Conservation (phyloP, 75 land plant genomes). For the Selaginella tamariscina region DNA sequence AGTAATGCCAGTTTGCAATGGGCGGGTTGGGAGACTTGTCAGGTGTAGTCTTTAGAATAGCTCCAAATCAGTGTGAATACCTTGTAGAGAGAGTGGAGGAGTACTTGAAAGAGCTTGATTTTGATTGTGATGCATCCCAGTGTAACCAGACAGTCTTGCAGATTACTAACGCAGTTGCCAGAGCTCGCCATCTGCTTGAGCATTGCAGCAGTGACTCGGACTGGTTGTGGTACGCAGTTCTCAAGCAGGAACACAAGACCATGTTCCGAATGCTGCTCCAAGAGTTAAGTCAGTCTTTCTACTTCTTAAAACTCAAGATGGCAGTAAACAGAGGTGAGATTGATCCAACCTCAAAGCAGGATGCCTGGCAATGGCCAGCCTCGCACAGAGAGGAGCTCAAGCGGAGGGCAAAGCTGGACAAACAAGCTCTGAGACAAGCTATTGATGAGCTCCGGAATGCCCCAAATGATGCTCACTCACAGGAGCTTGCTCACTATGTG, state of each 20-base stretch:
- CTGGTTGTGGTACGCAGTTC: neutral
- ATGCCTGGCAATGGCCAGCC: neutral
- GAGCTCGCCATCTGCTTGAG: neutral
- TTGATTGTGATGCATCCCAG: neutral
- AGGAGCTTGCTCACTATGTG: neutral
- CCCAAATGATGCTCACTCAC: neutral
- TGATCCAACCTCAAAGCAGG: neutral
- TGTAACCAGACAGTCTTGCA: neutral
- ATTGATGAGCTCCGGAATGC: neutral
- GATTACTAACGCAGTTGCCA: neutral
- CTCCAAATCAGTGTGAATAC: neutral
- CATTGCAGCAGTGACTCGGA: neutral
- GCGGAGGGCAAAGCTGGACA: neutral
- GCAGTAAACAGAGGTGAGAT: neutral
- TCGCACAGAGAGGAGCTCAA: neutral
- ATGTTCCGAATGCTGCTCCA: neutral
- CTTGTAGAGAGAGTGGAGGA: neutral
- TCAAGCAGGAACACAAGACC: neutral
- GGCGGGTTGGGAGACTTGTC: too few species aligned
- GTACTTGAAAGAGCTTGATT: neutral
- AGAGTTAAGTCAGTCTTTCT: neutral
- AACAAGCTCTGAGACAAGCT: neutral
- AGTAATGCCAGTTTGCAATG: too few species aligned
- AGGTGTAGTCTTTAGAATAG: too few species aligned
- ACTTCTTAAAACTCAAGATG: neutral